phyloP scores from a whole-genome alignment of 345 rosid genomes.

The Pseudoturritis turrita region DNA sequence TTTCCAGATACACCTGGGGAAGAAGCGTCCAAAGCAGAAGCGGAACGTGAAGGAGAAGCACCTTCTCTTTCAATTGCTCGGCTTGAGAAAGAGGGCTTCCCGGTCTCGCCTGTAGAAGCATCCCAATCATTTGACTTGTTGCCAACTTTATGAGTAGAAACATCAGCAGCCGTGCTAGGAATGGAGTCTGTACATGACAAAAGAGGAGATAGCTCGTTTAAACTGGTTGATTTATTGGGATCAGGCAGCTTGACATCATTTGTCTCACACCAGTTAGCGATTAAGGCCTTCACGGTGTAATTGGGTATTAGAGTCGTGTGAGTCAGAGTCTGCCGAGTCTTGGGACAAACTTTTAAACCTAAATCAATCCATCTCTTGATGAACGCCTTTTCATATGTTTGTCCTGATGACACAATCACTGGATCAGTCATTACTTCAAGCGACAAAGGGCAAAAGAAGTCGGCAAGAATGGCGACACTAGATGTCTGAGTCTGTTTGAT shows the following conservation, averaged over 20 bases:
- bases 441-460: conserved; percentile 94
- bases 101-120: conserved; percentile 38
- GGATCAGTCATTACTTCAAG: conserved; percentile 98
- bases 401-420: conserved; percentile 90
- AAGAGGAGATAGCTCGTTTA: conserved; percentile 55
- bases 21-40: conserved; percentile 54
- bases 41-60: conserved; percentile 57
- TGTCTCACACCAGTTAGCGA: conserved; percentile 90
- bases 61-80: conserved; percentile 41
- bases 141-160: conserved; percentile 31
- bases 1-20: conserved; percentile 46
- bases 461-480: conserved; percentile 87
- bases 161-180: conserved; percentile 30
- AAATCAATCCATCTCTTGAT: conserved; percentile 91
- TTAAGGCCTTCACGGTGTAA: conserved; percentile 90
- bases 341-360: conserved; percentile 92
- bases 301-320: conserved; percentile 89
- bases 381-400: conserved; percentile 87
- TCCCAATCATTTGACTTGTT: conserved; percentile 47
- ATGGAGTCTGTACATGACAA: conserved; percentile 49
- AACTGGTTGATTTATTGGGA: conserved; percentile 50
- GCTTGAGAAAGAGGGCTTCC: conserved; percentile 37
- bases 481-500: conserved; percentile 71
- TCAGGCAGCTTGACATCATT: conserved; percentile 86
- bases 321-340: conserved; percentile 75